phyloP scores from a whole-genome alignment of 129 eudicot genomes.

The Ambrosia artemisiifolia region DNA sequence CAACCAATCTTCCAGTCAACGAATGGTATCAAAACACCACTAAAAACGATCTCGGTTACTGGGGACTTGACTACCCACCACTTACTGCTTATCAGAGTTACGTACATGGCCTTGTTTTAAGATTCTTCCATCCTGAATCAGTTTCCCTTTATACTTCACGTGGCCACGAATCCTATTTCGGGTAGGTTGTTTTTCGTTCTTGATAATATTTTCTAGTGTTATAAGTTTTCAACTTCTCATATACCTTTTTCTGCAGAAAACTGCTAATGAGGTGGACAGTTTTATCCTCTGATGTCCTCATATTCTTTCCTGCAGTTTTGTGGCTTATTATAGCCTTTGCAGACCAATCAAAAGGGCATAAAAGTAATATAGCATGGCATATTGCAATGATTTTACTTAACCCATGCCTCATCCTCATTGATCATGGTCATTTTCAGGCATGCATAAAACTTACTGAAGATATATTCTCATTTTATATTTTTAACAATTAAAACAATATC shows the following conservation, averaged over 20 bases:
- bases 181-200: constrained; percentile 38
- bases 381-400: constrained; percentile 67
- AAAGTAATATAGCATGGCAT: constrained; percentile 65
- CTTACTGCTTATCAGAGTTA: constrained; percentile 94
- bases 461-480: constrained; percentile 5
- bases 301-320: constrained; percentile 91
- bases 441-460: neutral
- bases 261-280: constrained; percentile 99
- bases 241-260: constrained; percentile 61
- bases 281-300: constrained; percentile 76
- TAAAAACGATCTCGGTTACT: constrained; percentile 66
- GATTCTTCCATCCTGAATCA: constrained; percentile 60
- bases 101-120: constrained; percentile 61
- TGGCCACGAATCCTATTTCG: constrained; percentile 90
- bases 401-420: constrained; percentile 88
- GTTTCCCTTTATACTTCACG: constrained; percentile 65
- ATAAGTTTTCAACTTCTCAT: constrained; percentile 22
- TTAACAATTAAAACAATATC: neutral
- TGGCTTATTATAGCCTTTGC: constrained; percentile 53
- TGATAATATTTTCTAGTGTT: neutral
- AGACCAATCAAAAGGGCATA: constrained; percentile 26
- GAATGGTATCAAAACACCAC: constrained; percentile 89
- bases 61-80: constrained; percentile 99
- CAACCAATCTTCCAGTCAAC: constrained; percentile 61
- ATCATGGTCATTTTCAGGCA: constrained; percentile 99